Evolutionary conservation across 441 rosid genomes (phyloP).

Genomic region (Syzygium malaccense): DNA sequence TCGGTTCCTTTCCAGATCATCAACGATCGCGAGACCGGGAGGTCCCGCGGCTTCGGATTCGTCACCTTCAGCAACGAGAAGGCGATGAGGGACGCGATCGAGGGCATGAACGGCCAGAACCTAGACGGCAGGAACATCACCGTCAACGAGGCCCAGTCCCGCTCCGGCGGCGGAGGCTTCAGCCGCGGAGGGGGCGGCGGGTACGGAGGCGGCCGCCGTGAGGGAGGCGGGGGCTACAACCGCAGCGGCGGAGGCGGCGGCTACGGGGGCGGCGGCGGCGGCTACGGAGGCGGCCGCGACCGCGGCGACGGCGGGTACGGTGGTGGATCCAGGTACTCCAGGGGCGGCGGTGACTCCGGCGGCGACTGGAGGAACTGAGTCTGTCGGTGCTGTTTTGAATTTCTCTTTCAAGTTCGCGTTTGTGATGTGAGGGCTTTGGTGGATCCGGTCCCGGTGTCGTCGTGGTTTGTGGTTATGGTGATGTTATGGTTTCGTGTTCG

Average conservation of each 20-base stretch:
- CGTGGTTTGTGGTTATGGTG: not conserved
- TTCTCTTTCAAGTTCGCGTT: not conserved
- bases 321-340: constrained; percentile 33
- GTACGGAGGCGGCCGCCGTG: constrained; percentile 7
- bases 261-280: constrained; percentile 10
- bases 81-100: constrained; percentile 71
- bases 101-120: constrained; percentile 64
- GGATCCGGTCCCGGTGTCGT: not conserved
- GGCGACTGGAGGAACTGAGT: constrained; percentile 52
- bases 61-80: constrained; percentile 70
- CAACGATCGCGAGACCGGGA: constrained; percentile 76
- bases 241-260: constrained; percentile 23
- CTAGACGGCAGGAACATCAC: constrained; percentile 72
- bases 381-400: not conserved
- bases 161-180: constrained; percentile 44
- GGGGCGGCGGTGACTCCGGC: constrained; percentile 48
- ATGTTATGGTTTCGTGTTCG: not conserved
- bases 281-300: constrained; percentile 14
- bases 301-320: constrained; percentile 21
- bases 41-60: constrained; percentile 77
- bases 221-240: constrained; percentile 30
- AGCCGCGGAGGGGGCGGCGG: constrained; percentile 21
- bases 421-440: not conserved
- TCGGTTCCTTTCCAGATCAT: constrained; percentile 32
- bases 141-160: constrained; percentile 77